A percentile compares a stretch with the other conserved stretches of the same genome.
Evolutionary conservation across 768 basidiomycete species (phyloP).

Genomic region (Hortiboletus flavorubellus): DNA sequence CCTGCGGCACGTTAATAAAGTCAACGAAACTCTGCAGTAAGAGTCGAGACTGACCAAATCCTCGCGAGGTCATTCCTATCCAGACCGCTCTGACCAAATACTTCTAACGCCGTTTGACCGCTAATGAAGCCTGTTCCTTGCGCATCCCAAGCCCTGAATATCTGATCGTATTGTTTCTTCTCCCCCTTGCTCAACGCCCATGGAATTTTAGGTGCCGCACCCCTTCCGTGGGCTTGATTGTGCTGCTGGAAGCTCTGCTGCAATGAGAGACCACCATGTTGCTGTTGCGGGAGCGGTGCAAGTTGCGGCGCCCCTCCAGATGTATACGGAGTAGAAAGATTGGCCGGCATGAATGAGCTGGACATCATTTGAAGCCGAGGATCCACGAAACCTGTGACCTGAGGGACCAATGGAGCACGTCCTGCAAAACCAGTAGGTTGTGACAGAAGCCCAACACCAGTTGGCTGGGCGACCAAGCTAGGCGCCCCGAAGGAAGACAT

Average conservation of each 20-base stretch:
- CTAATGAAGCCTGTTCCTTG: conserved; percentile 78
- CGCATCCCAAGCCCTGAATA: conserved; percentile 96
- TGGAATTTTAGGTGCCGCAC: conserved; percentile 63
- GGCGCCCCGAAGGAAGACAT: conserved; percentile 9
- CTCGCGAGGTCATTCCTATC: conserved; percentile 86
- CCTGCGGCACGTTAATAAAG: conserved; percentile 43
- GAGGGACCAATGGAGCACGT: conserved; percentile 53
- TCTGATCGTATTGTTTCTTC: conserved; percentile 95
- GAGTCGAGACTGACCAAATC: conserved; percentile 70
- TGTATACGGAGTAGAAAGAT: conserved; percentile 55
- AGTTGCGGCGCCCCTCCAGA: conserved; percentile 65
- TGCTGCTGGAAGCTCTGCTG: conserved; percentile 88
- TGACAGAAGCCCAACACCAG: conserved; percentile 24
- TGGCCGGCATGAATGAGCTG: conserved; percentile 87
- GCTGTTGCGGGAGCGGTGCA: conserved; percentile 50
- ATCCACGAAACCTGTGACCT: conserved; percentile 78
- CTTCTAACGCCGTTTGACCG: conserved; percentile 81
- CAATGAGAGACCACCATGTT: conserved; percentile 51
- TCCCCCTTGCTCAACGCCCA: conserved; percentile 88
- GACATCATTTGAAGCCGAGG: conserved; percentile 87
- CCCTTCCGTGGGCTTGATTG: conserved; percentile 70
- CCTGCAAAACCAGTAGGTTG: conserved; percentile 49
- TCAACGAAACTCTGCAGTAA: background rate
- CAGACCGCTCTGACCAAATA: conserved; percentile 92
- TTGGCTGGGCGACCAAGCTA: conserved; percentile 20